Evolutionary conservation across 179 eudicot genomes (phyloP).

Genomic region (Corrigiola litoralis): DNA sequence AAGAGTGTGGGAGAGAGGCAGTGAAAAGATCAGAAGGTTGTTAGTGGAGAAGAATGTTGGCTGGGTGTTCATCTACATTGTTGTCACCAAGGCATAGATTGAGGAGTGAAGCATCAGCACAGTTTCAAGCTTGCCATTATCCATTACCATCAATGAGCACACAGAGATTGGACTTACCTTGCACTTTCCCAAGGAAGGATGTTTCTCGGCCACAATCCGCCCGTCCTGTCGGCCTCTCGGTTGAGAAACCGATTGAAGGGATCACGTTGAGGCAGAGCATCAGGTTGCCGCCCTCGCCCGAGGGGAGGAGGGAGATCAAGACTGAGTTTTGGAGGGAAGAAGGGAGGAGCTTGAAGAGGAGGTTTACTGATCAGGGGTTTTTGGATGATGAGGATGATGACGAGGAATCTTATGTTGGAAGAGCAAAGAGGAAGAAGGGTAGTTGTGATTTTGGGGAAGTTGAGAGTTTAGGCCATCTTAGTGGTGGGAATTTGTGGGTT

Average conservation of each 20-base stretch:
- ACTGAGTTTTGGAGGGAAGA: conserved; percentile 49
- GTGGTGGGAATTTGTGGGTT: conserved; percentile 61
- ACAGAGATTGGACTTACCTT: conserved; percentile 79
- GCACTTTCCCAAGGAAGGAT: conserved; percentile 59
- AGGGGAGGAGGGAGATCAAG: conserved; percentile 38
- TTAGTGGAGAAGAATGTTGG: conserved; percentile 81
- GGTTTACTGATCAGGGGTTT: conserved; percentile 38
- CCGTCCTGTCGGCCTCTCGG: conserved; percentile 48
- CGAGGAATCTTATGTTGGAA: conserved; percentile 30
- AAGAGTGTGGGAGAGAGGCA: conserved; percentile 24
- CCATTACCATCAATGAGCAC: conserved; percentile 89
- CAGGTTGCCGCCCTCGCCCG: conserved; percentile 40
- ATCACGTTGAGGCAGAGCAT: conserved; percentile 51
- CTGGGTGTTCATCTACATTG: conserved; percentile 86
- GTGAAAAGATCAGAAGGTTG: conserved; percentile 18
- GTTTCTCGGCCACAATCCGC: conserved; percentile 39
- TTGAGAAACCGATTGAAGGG: conserved; percentile 51
- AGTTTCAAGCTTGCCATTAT: conserved; percentile 59
- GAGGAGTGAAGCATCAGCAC: conserved; percentile 65
- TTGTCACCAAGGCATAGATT: conserved; percentile 83
- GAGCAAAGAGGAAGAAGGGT: conserved; percentile 51
- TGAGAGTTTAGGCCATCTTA: conserved; percentile 37
- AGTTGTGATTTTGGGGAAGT: conserved; percentile 27
- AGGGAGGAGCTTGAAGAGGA: conserved; percentile 68
- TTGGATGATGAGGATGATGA: conserved; percentile 31